Conservation (phyloP, 495 filamentous ascomycete genomes). For the Cryomyces minteri region DNA sequence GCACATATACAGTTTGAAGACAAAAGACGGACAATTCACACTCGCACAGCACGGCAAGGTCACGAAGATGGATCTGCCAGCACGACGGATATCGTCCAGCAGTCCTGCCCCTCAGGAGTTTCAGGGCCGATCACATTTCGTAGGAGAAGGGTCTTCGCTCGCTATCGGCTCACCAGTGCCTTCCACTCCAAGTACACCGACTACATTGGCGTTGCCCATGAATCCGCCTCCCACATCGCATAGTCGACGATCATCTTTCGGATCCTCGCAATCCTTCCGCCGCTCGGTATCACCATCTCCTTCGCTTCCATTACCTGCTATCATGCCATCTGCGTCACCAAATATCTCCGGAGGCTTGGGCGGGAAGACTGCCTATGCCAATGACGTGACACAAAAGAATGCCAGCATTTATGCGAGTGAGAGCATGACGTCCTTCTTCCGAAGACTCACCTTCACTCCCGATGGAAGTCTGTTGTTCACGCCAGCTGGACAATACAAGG, state of each 20-base stretch:
- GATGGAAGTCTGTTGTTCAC: conserved; percentile 93
- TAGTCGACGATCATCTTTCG: conserved; percentile 87
- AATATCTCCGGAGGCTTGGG: conserved; percentile 50
- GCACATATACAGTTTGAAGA: conserved; percentile 89
- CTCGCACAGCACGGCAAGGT: conserved; percentile 59
- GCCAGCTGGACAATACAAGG: conserved; percentile 89
- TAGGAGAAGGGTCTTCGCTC: conserved; percentile 33
- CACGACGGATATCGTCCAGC: conserved; percentile 71
- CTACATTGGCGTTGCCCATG: conserved; percentile 81
- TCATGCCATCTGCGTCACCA: conserved; percentile 84
- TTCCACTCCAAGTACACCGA: conserved; percentile 90
- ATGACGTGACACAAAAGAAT: conserved; percentile 36
- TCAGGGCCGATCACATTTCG: conserved; percentile 34
- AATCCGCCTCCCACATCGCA: conserved; percentile 87
- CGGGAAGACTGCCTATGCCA: no score
- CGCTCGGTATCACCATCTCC: conserved; percentile 91
- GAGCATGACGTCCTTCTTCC: conserved; percentile 93
- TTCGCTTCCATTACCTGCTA: conserved; percentile 82
- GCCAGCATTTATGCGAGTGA: conserved; percentile 93
- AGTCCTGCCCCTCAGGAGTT: conserved; percentile 86
- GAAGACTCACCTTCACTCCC: conserved; percentile 81
- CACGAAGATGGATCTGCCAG: conserved; percentile 78
- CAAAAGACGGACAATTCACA: conserved; percentile 90
- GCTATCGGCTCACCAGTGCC: conserved; percentile 65
- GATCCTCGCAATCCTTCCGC: conserved; percentile 66